These are phyloP conservation scores for Graphium sp. DNA, from an alignment of 2,329 filamentous ascomycete genomes.

Conservation along the genomic window DNA sequence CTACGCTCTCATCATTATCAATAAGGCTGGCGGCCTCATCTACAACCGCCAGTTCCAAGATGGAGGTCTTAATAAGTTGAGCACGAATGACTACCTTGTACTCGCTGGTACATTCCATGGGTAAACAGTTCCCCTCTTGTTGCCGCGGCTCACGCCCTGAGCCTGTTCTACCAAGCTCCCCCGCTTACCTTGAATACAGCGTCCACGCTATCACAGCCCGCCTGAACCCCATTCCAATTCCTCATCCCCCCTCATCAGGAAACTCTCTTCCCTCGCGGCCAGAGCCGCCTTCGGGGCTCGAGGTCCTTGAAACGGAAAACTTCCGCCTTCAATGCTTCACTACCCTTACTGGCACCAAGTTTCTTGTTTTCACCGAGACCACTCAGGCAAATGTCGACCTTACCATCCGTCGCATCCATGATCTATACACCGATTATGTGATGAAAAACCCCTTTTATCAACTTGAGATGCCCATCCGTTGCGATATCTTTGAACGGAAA, in stretches of 20 bases:
- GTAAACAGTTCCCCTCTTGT: slow-evolving; percentile 23
- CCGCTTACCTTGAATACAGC: slow-evolving; percentile 17
- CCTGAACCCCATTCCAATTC: slow-evolving; percentile 35
- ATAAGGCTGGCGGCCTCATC: slow-evolving; percentile 92
- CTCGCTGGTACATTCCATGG: slow-evolving; percentile 95
- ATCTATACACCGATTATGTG: slow-evolving; percentile 89
- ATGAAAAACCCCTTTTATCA: slow-evolving; percentile 99
- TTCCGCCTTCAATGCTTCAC: slow-evolving; percentile 95
- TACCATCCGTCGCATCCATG: slow-evolving; percentile 74
- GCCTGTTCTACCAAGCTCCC: slow-evolving; percentile 1
- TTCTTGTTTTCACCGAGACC: slow-evolving; percentile 83
- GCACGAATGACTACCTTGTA: slow-evolving; percentile 91
- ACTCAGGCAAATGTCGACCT: slow-evolving; percentile 76
- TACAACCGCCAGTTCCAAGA: slow-evolving; percentile 92
- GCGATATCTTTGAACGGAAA: slow-evolving; percentile 87
- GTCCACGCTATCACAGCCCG: slow-evolving; percentile 54
- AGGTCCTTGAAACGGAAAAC: slow-evolving; percentile 84
- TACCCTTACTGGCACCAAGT: slow-evolving; percentile 88
- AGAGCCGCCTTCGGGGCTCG: slow-evolving; percentile 59
- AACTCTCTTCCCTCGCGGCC: slow-evolving; percentile 27
- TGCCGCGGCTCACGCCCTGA: slow-evolving; percentile 6
- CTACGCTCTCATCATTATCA: slow-evolving; percentile 91
- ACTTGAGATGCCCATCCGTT: slow-evolving; percentile 90
- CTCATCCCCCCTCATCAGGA: slow-evolving; percentile 16
- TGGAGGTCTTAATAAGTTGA: slow-evolving; percentile 69